A percentile compares a stretch with the other conserved stretches of the same genome.
Conservation (phyloP, 495 filamentous ascomycete species). For the Pyrenula aspistea region DNA sequence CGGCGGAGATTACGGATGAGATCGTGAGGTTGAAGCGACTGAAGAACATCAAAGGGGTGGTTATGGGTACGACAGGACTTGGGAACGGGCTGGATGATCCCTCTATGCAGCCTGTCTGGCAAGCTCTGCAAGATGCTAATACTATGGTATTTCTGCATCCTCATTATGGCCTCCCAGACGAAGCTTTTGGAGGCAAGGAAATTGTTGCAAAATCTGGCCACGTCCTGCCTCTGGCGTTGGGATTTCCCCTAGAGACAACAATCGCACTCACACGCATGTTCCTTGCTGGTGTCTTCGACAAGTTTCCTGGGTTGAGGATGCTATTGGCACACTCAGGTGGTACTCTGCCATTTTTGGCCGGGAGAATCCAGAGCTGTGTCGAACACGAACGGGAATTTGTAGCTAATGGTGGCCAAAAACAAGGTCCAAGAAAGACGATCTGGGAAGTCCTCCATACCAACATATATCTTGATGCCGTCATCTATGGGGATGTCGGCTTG, state of each 20-base stretch:
- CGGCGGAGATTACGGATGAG: conserved; percentile 46
- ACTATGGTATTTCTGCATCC: conserved; percentile 78
- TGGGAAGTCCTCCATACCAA: conserved; percentile 82
- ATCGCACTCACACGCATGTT: conserved; percentile 85
- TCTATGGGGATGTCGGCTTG: conserved; percentile 64
- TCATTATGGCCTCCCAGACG: conserved; percentile 76
- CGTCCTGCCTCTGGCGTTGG: conserved; percentile 74
- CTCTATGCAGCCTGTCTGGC: conserved; percentile 55
- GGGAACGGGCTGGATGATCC: conserved; percentile 76
- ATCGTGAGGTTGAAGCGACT: conserved; percentile 48
- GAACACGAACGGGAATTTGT: conserved; percentile 64
- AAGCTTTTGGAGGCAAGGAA: conserved; percentile 56
- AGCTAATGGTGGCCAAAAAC: conserved; percentile 32
- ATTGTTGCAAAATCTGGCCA: conserved; percentile 61
- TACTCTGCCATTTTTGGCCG: conserved; percentile 79
- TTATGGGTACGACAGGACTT: conserved; percentile 78
- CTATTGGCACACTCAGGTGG: conserved; percentile 83
- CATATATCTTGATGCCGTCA: conserved; percentile 81
- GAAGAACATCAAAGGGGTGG: conserved; percentile 65
- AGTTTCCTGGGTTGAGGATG: conserved; percentile 55
- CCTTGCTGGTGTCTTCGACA: conserved; percentile 73
- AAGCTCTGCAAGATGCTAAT: conserved; percentile 47
- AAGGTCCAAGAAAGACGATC: conserved; percentile 40
- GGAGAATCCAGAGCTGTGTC: conserved; percentile 79
- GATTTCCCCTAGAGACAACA: conserved; percentile 90